A percentile compares a stretch with the other conserved stretches of the same genome.
phyloP scores from a whole-genome alignment of 2,329 filamentous ascomycete species.

The Xylaria sp. region DNA sequence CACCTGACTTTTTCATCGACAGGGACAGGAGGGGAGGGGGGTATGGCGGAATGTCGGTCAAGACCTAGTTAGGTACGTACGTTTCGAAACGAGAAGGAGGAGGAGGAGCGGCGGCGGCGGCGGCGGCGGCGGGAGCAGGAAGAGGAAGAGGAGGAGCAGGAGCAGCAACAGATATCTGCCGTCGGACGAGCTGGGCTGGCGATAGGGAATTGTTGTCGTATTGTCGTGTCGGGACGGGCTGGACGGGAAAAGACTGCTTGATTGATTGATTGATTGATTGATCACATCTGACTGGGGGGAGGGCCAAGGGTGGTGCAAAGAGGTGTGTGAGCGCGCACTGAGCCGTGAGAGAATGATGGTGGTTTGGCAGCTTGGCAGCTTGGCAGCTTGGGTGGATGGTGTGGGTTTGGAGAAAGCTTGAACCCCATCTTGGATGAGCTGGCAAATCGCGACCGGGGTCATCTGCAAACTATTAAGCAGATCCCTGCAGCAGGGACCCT shows the following conservation, averaged over 20 bases:
- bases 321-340: too few species aligned
- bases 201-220: neutral
- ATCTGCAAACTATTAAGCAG: slow-evolving; percentile 26
- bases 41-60: neutral
- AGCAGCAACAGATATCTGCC: neutral
- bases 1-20: neutral
- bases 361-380: too few species aligned
- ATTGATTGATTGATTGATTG: neutral
- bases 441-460: slow-evolving; percentile 22
- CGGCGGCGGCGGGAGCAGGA: too few species aligned
- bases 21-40: neutral
- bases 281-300: neutral
- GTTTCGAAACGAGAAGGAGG: too few species aligned
- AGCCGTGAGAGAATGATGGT: too few species aligned
- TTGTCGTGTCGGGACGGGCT: neutral
- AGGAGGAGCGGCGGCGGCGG: too few species aligned
- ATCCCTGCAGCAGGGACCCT: slow-evolving; percentile 22
- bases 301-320: neutral
- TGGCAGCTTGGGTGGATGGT: too few species aligned
- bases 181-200: neutral
- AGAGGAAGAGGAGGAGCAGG: too few species aligned
- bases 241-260: neutral
- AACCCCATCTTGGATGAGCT: slow-evolving; percentile 17
- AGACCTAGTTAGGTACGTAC: neutral
- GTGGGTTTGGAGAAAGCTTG: neutral